These are phyloP conservation scores for Amphirosellinia nigrospora DNA, from an alignment of 495 filamentous ascomycete species.

Conservation along the genomic window DNA sequence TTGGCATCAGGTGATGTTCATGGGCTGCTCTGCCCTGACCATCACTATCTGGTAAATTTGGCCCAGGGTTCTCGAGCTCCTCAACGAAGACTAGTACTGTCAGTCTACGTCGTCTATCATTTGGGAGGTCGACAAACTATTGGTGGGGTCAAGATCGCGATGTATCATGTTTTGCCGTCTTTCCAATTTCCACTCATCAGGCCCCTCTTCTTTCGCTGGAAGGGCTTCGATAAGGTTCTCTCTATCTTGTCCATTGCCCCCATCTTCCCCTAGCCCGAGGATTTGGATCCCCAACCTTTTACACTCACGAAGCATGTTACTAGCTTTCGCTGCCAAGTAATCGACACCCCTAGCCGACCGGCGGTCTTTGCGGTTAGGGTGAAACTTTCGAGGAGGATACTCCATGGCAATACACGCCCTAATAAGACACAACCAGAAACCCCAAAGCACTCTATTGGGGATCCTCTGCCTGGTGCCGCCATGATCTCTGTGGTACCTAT, in stretches of 20 bases:
- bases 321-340: neutral
- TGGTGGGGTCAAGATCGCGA: conserved; percentile 19
- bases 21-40: neutral
- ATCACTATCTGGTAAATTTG: neutral
- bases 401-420: conserved; percentile 27
- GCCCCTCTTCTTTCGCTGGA: neutral
- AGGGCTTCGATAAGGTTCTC: conserved; percentile 19
- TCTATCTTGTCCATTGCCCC: neutral
- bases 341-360: neutral
- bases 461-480: neutral
- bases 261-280: neutral
- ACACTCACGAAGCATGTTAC: neutral
- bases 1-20: conserved; percentile 21
- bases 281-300: neutral
- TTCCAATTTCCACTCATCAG: conserved; percentile 7
- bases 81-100: conserved; percentile 19
- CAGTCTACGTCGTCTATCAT: neutral
- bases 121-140: conserved; percentile 10
- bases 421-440: conserved; percentile 26
- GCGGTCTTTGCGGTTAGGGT: conserved; percentile 2
- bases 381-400: conserved; percentile 27
- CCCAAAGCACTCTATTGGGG: conserved; percentile 28
- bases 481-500: neutral
- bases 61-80: conserved; percentile 13
- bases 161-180: conserved; percentile 24